These are phyloP conservation scores for Exophiala calicioides DNA, from an alignment of 2,329 filamentous ascomycete genomes.

Conservation along the genomic window DNA sequence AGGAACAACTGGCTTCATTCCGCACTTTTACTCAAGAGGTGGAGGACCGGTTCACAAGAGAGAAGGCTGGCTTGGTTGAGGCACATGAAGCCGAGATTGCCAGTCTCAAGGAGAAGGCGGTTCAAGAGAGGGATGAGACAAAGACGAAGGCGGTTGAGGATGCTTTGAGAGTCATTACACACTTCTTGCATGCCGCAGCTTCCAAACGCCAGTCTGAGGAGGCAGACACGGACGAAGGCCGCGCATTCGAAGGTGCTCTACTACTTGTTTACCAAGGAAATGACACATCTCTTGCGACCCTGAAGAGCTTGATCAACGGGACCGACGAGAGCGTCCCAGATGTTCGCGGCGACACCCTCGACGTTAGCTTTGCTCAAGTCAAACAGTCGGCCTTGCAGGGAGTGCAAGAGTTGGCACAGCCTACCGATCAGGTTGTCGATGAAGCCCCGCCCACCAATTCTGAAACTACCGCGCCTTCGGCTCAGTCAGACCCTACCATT, in stretches of 20 bases:
- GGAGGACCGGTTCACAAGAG: slow-evolving; percentile 55
- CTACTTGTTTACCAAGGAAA: slow-evolving; percentile 66
- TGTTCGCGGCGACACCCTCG: slow-evolving; percentile 56
- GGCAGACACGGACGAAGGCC: slow-evolving; percentile 58
- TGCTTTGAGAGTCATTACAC: slow-evolving; percentile 59
- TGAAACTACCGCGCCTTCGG: slow-evolving; percentile 39
- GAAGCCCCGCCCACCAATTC: slow-evolving; percentile 50
- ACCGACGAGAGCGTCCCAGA: slow-evolving; percentile 59
- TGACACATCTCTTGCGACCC: slow-evolving; percentile 58
- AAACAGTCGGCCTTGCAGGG: slow-evolving; percentile 53
- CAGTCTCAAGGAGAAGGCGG: slow-evolving; percentile 52
- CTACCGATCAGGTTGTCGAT: slow-evolving; percentile 38
- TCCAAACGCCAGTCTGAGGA: slow-evolving; percentile 61
- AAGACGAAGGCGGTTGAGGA: slow-evolving; percentile 53
- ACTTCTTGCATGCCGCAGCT: slow-evolving; percentile 64
- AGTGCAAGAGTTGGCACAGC: slow-evolving; percentile 32
- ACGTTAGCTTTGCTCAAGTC: slow-evolving; percentile 57
- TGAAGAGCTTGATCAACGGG: slow-evolving; percentile 63
- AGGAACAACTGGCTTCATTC: slow-evolving; percentile 63
- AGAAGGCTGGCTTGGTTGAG: slow-evolving; percentile 58
- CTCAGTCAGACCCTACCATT: slow-evolving; percentile 59
- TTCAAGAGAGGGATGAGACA: slow-evolving; percentile 51
- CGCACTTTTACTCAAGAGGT: slow-evolving; percentile 61
- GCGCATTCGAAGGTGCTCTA: slow-evolving; percentile 65
- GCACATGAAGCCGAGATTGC: slow-evolving; percentile 59